Evolutionary conservation across 2,329 filamentous ascomycete species (phyloP), one percentile per base, ranked within the genome.

Genomic region (Stenocarpella maydis): DNA sequence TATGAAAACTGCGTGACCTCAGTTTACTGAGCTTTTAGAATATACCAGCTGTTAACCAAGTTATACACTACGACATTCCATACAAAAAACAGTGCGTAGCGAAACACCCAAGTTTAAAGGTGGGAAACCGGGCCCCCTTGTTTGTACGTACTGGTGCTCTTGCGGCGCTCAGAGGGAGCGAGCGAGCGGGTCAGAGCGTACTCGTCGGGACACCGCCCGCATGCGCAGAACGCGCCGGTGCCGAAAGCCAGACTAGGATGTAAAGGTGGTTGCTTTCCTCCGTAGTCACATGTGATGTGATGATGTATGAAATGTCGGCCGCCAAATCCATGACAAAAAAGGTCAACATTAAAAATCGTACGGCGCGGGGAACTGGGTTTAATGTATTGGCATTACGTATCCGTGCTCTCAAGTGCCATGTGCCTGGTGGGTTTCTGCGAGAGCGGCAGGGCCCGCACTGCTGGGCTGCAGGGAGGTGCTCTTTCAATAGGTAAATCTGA

Each of bases 191-290:
- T 61, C 58, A 61, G 58, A 24, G 53, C 49, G 58, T 12, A 1
- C 19, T 12, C 41, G 19, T 37, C n/a, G 26, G 58, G 41, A 41
- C n/a, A n/a, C 58, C 58, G 58, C 41, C 58, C 58, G 58, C 58
- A 61, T 61, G 58, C 41, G 58, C 58, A 41, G 58, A 47, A 61
- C 26, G 58, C 58, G 58, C 58, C 58, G 58, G 41, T 61, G 58
- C 58, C 58, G 55, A 61, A n/a, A n/a, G n/a, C n/a, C n/a, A n/a
- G n/a, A 15, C 55, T 26, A 45, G 54, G 19, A 21, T 47, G 17
- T 37, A n/a, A 26, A 31, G 53, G 31, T 28, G 41, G 58, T 37
- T 47, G 58, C 41, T 61, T 19, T 15, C 26, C 39, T 61, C 58
- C 28, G 58, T 15, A 8, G n/a, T 61, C 58, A 61, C 58, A 61